Base-by-base conservation (phyloP, 495 filamentous ascomycete species). In the Neohortaea acidophila region DNA sequence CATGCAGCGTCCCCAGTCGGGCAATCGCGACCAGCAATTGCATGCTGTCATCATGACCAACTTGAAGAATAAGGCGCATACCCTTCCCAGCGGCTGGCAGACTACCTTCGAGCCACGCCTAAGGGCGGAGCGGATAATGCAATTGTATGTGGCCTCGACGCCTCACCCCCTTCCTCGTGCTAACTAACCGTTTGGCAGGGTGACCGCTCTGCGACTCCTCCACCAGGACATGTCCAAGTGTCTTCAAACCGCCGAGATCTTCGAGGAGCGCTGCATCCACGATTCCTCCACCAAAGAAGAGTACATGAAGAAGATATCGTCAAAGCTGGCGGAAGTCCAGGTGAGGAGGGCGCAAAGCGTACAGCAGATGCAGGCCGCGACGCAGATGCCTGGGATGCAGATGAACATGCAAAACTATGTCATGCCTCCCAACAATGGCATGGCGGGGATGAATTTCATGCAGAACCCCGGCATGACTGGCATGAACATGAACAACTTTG, bases 1-100 rank as follows among this genome's bases (percentile, higher is more conserved):
- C 20, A 47, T 47, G 44, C 44, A 47, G 27, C 31, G 38, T 13
- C 30, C 44, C 13, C 44, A 47, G 29, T 19, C 31, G 17, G 22
- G 27, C 18, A 47, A 47, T 18, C 20, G n/a, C 3, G 13, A 2
- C 2, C 44, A 47, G 38, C 38, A 41, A 17, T 7, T 47, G 6
- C 21, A 42, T 33, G 44, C 44, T 11, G 12, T 26, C 5, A 22
- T 47, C 20, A 18, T 33, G 25, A 27, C 17, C 14, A 24, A 23
- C 8, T 12, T 47, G 10, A 35, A 21, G 4, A 20, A 20, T 13
- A 12, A 10, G 7, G 17, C 26, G 29, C 12, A 8, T n/a, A 11
- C 2, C 13, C 19, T 41, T 3, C 28, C 28, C 11, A 24, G 19
- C 14, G 44, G 44, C 13, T 47, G 44, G 44, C 44, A 47, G 18